A percentile compares a stretch with the other conserved stretches of the same genome.
phyloP scores from a whole-genome alignment of 768 basidiomycete genomes.

The Collybia sordida region DNA sequence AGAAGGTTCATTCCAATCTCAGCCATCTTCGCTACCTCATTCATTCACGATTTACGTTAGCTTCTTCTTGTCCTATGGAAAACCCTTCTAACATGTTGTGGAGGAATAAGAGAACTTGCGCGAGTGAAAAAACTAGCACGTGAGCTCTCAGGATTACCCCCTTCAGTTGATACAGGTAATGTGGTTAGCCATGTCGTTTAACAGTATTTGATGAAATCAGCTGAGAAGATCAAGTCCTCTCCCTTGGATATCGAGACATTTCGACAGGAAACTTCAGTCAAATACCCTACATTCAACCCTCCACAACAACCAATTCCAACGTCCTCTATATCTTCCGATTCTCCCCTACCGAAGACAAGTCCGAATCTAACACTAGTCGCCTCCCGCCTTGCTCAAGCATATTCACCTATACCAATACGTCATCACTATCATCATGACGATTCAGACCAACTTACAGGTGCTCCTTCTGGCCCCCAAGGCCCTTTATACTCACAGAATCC shows the following conservation, averaged over 20 bases:
- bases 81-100: conserved; percentile 85
- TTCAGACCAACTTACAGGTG: conserved; percentile 47
- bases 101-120: conserved; percentile 83
- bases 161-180: conserved; percentile 44
- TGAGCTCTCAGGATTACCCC: conserved; percentile 78
- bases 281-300: conserved; percentile 92
- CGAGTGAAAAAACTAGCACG: conserved; percentile 84
- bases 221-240: conserved; percentile 79
- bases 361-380: conserved; percentile 38
- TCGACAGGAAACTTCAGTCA: conserved; percentile 86
- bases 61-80: conserved; percentile 95
- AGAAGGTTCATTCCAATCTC: conserved; percentile 63
- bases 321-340: conserved; percentile 26
- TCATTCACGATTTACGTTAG: conserved; percentile 38
- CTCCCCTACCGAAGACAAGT: conserved; percentile 27
- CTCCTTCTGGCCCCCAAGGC: conserved; percentile 30
- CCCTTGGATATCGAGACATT: conserved; percentile 91
- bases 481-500: conserved; percentile 34
- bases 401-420: conserved; percentile 89
- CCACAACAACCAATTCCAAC: conserved; percentile 42
- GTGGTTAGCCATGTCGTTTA: background rate
- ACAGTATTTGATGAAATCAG: conserved; percentile 26
- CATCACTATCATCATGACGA: conserved; percentile 94
- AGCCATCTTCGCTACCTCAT: conserved; percentile 11
- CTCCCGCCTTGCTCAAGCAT: conserved; percentile 82